Evolutionary conservation across 805 yeast genomes (phyloP), one percentile per base, ranked within the genome.

Genomic region (Ogataea allantospora): DNA sequence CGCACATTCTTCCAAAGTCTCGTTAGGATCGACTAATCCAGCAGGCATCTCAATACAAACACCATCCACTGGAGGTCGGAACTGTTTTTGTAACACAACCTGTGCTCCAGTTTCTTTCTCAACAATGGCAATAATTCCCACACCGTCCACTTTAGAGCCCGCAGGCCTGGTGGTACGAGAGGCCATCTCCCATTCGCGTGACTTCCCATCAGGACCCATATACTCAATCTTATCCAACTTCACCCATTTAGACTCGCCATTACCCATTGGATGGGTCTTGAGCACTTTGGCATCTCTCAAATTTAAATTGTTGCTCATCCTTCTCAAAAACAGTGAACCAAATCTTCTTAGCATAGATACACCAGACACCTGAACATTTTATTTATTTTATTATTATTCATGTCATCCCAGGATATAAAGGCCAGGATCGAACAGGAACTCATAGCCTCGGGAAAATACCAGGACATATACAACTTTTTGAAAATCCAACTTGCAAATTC

Each of bases 1-100:
- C 0, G 99, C 98, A 25, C 96, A 88, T 5, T 75, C 62, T 47
- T 80, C 88, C 18, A 87, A 62, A 1, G 81, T 59, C 59, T 93
- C 98, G 35, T 77, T 73, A 1, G 89, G 87, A 59, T 91, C 99
- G 27, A 93, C 75, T 46, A 91, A 68, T 0, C 99, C 99, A 0
- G 99, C 99, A 1, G 99, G 99, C 58, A 89, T 73, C 62, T 91
- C 99, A 45, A 91, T 79, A 54, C 95, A 83, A 6, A 91, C 87
- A 13, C 88, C 91, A 36, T 74, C 82, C 3, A 83, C 84, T 1
- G 99, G 98, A 1, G 98, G 96, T 40, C 99, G 73, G 65, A 83
- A 91, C 60, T 91, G 99, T 57, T 86, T 87, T 56, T 87, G 91
- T 12, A 93, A 65, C 6, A 88, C 72, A 18, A 76, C 54, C 29